Percentiles rank a stretch among this genome's conserved stretches.
phyloP scores from a whole-genome alignment of 129 eudicot genomes.

The Pulicaria dysenterica region DNA sequence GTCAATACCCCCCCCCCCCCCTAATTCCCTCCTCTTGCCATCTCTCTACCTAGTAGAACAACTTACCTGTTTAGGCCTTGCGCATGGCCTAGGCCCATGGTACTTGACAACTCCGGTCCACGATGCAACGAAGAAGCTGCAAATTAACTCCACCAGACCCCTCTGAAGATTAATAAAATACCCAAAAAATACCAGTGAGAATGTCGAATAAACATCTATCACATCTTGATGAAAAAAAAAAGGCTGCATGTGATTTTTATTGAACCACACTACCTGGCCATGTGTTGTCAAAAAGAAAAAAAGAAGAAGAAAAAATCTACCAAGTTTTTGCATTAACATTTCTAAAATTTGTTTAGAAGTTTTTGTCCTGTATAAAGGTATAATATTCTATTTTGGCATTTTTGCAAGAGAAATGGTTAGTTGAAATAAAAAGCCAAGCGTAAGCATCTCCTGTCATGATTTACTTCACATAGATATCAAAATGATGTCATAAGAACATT shows the following conservation, averaged over 20 bases:
- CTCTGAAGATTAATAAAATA: constrained; percentile 48
- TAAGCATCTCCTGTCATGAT: background rate
- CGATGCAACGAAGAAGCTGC: constrained; percentile 98
- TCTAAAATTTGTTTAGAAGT: background rate
- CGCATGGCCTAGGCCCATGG: constrained; percentile 95
- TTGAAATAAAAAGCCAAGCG: background rate
- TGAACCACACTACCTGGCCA: background rate
- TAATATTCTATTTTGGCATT: background rate
- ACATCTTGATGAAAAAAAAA: background rate
- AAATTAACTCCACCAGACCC: constrained; percentile 82
- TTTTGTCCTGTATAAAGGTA: background rate
- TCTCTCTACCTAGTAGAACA: too few species aligned
- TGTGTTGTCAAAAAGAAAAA: background rate
- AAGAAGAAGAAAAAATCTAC: too few species aligned
- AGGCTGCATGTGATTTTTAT: background rate
- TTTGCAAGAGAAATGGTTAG: background rate
- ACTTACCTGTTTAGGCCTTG: constrained; percentile 84
- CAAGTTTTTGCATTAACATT: background rate
- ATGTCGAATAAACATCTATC: background rate
- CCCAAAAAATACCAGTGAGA: background rate
- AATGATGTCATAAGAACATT: constrained; percentile 7
- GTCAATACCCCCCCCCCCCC: too few species aligned
- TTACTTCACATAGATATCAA: background rate
- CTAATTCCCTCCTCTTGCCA: too few species aligned
- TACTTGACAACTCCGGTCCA: constrained; percentile 98